Evolutionary conservation across 805 yeast genomes (phyloP).

Genomic region (Dipodascopsis uninucleata): DNA sequence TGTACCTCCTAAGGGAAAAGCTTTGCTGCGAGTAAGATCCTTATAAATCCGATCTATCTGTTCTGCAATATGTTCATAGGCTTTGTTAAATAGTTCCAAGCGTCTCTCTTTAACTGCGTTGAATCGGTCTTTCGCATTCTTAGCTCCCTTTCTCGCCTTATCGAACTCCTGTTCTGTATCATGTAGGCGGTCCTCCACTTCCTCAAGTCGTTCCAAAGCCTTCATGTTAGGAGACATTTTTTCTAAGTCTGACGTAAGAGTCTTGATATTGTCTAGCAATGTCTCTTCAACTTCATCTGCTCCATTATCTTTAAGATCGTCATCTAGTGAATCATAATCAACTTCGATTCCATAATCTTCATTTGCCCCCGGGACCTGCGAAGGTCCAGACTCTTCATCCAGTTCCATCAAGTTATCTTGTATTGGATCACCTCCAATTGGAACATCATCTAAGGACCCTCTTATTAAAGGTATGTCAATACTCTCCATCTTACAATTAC

Average conservation of each 20-base stretch:
- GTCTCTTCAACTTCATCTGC: slow-evolving; percentile 29
- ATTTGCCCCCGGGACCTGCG: slow-evolving; percentile 11
- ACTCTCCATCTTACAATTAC: slow-evolving; percentile 71
- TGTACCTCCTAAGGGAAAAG: slow-evolving; percentile 84
- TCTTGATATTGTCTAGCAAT: slow-evolving; percentile 32
- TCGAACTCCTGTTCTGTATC: slow-evolving; percentile 64
- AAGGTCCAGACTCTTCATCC: slow-evolving; percentile 31
- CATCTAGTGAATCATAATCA: slow-evolving; percentile 50
- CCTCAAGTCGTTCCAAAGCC: slow-evolving; percentile 71
- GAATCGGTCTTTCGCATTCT: slow-evolving; percentile 52
- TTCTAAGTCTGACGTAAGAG: slow-evolving; percentile 32
- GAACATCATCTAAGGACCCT: slow-evolving; percentile 59
- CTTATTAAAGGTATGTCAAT: slow-evolving; percentile 58
- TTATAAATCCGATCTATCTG: slow-evolving; percentile 75
- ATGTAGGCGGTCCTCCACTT: slow-evolving; percentile 57
- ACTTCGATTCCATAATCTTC: slow-evolving; percentile 43
- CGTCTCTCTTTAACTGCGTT: slow-evolving; percentile 58
- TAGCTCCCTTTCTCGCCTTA: slow-evolving; percentile 58
- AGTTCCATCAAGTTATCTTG: slow-evolving; percentile 35
- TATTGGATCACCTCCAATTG: slow-evolving; percentile 49
- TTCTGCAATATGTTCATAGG: slow-evolving; percentile 71
- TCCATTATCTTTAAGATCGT: slow-evolving; percentile 41
- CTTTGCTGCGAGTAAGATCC: slow-evolving; percentile 70
- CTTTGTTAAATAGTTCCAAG: slow-evolving; percentile 57
- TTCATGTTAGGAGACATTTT: slow-evolving; percentile 73